These are phyloP conservation scores for Fusarium ramigenum DNA, from an alignment of 2,329 filamentous ascomycete species.

Conservation along the genomic window DNA sequence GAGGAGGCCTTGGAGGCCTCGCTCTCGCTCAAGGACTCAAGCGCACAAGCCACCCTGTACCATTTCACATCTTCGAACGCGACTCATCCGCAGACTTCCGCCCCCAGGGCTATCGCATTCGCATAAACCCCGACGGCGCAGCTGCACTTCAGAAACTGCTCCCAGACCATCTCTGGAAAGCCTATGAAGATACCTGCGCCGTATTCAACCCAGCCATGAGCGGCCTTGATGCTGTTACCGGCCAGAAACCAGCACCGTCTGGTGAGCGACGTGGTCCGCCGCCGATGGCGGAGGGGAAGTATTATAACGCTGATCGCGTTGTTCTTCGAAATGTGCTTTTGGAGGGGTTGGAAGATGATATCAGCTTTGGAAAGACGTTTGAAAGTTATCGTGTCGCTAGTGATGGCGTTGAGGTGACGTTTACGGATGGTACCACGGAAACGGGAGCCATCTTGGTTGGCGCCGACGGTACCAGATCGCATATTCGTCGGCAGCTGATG, in stretches of 20 bases:
- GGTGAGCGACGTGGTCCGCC: not conserved
- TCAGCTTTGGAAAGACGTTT: not conserved
- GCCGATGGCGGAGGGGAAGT: not conserved
- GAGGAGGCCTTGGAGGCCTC: not conserved
- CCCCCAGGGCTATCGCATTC: not conserved
- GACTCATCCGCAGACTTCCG: not conserved
- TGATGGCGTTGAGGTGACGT: not conserved
- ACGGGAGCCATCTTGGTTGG: not conserved
- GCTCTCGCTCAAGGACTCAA: not conserved
- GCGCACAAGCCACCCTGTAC: accelerated
- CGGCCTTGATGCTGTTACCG: not conserved
- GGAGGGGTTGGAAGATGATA: accelerated
- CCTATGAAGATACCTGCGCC: not conserved
- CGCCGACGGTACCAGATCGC: not conserved
- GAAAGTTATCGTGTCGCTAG: accelerated
- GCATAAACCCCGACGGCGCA: not conserved
- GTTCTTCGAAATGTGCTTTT: not conserved
- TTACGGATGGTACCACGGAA: not conserved
- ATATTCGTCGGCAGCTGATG: not conserved
- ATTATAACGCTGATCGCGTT: not conserved
- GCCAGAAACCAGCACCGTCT: not conserved
- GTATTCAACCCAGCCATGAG: not conserved
- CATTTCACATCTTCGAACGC: not conserved
- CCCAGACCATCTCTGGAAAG: not conserved
- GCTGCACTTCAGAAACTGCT: not conserved